Percentiles rank a stretch among this genome's conserved stretches.
Conservation (phyloP, 352 stramenopile genomes). For the Globisporangium ultimum region DNA sequence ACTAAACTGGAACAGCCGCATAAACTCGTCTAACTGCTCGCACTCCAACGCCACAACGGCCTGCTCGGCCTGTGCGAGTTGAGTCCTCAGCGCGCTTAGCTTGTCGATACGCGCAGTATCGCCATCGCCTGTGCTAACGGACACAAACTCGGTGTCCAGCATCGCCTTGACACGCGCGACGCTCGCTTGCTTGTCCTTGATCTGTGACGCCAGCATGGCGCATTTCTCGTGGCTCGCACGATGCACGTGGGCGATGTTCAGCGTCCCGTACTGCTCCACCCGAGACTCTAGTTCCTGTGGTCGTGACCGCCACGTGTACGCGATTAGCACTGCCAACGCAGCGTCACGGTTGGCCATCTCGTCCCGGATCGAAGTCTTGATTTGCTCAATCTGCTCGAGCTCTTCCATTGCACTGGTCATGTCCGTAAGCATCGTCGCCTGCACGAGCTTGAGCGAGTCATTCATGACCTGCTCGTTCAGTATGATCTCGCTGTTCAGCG, state of each 20-base stretch:
- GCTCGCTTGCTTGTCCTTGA: slow-evolving; percentile 2
- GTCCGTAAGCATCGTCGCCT: slow-evolving; percentile 21
- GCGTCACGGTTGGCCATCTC: slow-evolving; percentile 35
- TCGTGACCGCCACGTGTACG: slow-evolving; percentile 22
- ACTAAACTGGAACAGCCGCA: no score
- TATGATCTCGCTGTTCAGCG: slow-evolving; percentile 35
- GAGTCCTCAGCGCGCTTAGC: no score
- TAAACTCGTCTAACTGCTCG: no score
- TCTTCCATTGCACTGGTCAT: slow-evolving; percentile 19
- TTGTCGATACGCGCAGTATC: background rate
- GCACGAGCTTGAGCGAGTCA: slow-evolving; percentile 21
- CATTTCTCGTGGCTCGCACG: slow-evolving; percentile 13
- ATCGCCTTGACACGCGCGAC: background rate
- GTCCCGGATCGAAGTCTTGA: slow-evolving; percentile 31
- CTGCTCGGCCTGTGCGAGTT: background rate
- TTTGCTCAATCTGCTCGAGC: slow-evolving; percentile 33
- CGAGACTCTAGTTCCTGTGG: background rate
- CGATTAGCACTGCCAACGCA: slow-evolving; percentile 36
- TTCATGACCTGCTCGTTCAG: slow-evolving; percentile 38
- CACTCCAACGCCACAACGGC: background rate
- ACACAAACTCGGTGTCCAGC: slow-evolving; percentile 3
- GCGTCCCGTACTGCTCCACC: slow-evolving; percentile 4
- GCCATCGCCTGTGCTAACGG: background rate
- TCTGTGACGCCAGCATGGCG: slow-evolving; percentile 5
- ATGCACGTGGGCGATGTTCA: slow-evolving; percentile 8